Base-by-base conservation (phyloP, 2,329 filamentous ascomycete species). In the Eurotiales sp. region DNA sequence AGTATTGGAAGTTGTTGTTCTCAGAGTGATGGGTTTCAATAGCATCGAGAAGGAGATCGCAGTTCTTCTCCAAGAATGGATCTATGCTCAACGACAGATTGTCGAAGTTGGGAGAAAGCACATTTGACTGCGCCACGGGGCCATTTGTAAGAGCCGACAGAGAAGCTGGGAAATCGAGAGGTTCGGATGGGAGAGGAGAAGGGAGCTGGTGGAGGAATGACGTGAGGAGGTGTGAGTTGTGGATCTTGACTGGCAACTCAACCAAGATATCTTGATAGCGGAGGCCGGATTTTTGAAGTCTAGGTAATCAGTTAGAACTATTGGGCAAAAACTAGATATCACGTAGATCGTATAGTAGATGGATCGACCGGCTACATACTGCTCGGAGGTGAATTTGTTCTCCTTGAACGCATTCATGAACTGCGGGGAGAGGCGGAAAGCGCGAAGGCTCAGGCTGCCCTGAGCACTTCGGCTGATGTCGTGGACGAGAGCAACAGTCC, bases 11-110 rank as follows among this genome's bases (percentile, higher is more conserved):
- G 82, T 99, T 99, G 84, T 97, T 97, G 70, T 95, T 87, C 75
- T 99, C 93, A 55, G 91, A 96, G 77, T 97, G 93, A 79, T 99
- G 93, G 51, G 87, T 87, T 79, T 99, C 93, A 70, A 99, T 96
- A 78, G 87, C 90, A 68, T 99, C 93, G 57, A 97, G 84, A 52
- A 99, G 83, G 60, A 96, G 83, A 68, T 99, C 92, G 76, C 90
- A 96, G 47, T 92, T 96, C 83, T 96, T 96, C 81, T 97, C 92
- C 43, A 99, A 84, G 80, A 95, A 96, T 27, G 93, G 93, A 70
- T 99, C 93, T 72, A 97, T 95, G 59, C 87, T 89, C 56, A 99
- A 84, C 63, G 96, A 90, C 53, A 99, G 84, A 58, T 84, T 84
- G 65, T 96, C 91, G 69, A 90, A 85, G 66, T 95, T 96, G 48